phyloP scores from a whole-genome alignment of 1,284 basidiomycete genomes.

The Rhizoctonia solani region DNA sequence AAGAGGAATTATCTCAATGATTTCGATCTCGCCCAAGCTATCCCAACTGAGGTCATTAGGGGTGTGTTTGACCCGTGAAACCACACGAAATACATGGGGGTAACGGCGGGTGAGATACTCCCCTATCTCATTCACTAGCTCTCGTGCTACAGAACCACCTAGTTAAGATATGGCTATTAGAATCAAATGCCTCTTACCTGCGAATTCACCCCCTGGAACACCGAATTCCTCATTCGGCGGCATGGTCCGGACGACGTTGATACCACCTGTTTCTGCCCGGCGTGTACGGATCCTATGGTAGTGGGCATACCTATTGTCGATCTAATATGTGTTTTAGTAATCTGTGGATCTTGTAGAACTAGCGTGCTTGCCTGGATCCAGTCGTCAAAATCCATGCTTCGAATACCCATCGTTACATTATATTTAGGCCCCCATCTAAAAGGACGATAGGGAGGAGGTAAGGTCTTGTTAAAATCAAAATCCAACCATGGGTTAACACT shows the following conservation, averaged over 20 bases:
- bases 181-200: too few relatives aligned
- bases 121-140: constrained; percentile 38
- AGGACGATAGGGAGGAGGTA: constrained; percentile 37
- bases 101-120: constrained; percentile 43
- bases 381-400: constrained; percentile 38
- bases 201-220: constrained; percentile 34
- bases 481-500: constrained; percentile 22
- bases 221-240: constrained; percentile 29
- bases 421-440: constrained; percentile 40
- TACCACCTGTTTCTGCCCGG: constrained; percentile 32
- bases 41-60: constrained; percentile 54
- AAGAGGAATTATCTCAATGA: constrained; percentile 59
- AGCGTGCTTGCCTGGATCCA: constrained; percentile 36
- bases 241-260: constrained; percentile 32
- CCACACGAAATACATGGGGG: constrained; percentile 56
- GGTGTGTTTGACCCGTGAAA: constrained; percentile 50
- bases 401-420: constrained; percentile 40
- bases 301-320: constrained; percentile 37
- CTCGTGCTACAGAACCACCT: constrained; percentile 25
- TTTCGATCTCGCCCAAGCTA: constrained; percentile 55
- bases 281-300: constrained; percentile 37
- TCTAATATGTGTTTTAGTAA: not conserved
- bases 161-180: not conserved
- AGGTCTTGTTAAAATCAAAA: constrained; percentile 34
- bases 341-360: not conserved